These are phyloP conservation scores for Tylopilus sp. DNA, from an alignment of 768 basidiomycete species.

Conservation along the genomic window DNA sequence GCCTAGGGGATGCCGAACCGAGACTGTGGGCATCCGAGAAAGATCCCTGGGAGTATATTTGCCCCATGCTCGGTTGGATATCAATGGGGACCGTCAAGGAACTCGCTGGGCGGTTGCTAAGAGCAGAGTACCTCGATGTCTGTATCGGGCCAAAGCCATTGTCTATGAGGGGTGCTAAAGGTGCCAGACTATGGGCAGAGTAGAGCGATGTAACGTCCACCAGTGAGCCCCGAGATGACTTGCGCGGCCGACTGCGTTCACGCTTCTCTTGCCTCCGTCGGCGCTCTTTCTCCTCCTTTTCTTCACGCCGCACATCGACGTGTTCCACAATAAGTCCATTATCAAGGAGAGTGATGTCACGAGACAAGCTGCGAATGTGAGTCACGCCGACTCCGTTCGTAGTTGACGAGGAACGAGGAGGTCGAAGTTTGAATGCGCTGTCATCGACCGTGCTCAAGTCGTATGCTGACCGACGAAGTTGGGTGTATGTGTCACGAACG, in stretches of 20 bases:
- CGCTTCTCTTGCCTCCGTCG: constrained; percentile 67
- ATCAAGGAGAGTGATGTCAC: constrained; percentile 78
- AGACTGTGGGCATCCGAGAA: constrained; percentile 79
- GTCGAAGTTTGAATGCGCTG: constrained; percentile 68
- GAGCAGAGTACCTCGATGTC: constrained; percentile 58
- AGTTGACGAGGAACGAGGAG: constrained; percentile 41
- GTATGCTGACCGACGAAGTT: constrained; percentile 75
- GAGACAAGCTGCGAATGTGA: constrained; percentile 49
- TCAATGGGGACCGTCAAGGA: constrained; percentile 58
- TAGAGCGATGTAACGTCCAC: constrained; percentile 73
- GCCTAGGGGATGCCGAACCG: constrained; percentile 61
- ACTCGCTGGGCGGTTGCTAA: constrained; percentile 58
- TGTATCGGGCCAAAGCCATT: constrained; percentile 52
- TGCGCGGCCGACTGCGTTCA: constrained; percentile 53
- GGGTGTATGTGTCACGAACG: constrained; percentile 78
- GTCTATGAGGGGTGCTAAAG: constrained; percentile 51
- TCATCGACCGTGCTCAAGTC: constrained; percentile 53
- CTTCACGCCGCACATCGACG: constrained; percentile 77
- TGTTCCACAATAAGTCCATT: constrained; percentile 90
- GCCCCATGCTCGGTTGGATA: constrained; percentile 54
- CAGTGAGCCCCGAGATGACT: constrained; percentile 66
- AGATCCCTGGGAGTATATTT: constrained; percentile 72
- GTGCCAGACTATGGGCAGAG: constrained; percentile 56
- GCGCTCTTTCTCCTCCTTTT: constrained; percentile 70
- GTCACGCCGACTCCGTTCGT: constrained; percentile 34